Conservation (phyloP, 768 basidiomycete species). For the Dentipellis fragilis region DNA sequence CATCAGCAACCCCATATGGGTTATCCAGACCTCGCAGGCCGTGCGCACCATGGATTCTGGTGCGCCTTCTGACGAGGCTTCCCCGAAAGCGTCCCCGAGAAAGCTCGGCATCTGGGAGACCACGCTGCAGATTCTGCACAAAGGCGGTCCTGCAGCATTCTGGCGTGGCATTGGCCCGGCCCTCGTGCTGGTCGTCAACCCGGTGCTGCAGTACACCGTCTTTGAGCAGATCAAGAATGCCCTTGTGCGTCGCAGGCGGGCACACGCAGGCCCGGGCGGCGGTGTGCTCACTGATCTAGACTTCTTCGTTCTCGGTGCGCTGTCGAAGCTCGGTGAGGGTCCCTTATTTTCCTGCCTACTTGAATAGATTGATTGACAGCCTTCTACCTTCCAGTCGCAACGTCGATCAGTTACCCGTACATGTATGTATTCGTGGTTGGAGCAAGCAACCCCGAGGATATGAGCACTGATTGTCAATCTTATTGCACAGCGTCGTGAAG, state of each 20-base stretch:
- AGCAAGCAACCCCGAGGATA: no score
- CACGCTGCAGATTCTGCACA: slow-evolving; percentile 54
- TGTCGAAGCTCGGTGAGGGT: slow-evolving; percentile 74
- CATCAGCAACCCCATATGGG: slow-evolving; percentile 94
- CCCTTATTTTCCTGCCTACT: neutral
- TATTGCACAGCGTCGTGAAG: slow-evolving; percentile 49
- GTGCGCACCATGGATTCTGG: slow-evolving; percentile 40
- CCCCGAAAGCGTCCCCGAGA: slow-evolving; percentile 24
- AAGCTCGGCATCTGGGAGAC: slow-evolving; percentile 60
- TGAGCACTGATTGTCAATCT: no score
- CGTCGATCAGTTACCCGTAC: slow-evolving; percentile 60
- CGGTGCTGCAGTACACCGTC: slow-evolving; percentile 87
- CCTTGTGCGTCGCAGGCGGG: slow-evolving; percentile 53
- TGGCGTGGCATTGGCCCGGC: slow-evolving; percentile 93
- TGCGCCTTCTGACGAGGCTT: neutral
- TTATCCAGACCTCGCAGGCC: slow-evolving; percentile 85
- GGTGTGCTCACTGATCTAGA: slow-evolving; percentile 72
- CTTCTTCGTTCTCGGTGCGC: slow-evolving; percentile 89
- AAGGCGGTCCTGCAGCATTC: slow-evolving; percentile 73
- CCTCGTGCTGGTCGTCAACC: slow-evolving; percentile 88
- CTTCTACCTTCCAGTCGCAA: slow-evolving; percentile 26
- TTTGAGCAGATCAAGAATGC: slow-evolving; percentile 94
- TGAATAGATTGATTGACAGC: neutral
- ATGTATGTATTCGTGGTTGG: slow-evolving; percentile 33
- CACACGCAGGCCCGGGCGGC: slow-evolving; percentile 26